phyloP scores from a whole-genome alignment of 2,329 filamentous ascomycete species.

The Phyllosticta paracitricarpa region DNA sequence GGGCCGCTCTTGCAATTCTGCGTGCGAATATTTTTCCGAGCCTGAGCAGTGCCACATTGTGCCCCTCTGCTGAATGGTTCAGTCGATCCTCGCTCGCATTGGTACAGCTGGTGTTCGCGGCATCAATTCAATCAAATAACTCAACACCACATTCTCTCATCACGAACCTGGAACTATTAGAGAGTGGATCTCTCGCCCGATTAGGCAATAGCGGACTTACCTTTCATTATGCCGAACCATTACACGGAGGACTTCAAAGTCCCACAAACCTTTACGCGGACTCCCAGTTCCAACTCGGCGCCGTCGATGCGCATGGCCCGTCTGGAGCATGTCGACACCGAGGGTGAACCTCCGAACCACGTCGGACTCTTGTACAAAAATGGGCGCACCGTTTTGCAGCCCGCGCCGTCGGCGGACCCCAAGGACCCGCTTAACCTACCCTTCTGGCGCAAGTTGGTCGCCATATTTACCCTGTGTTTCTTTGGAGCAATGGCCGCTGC shows the following conservation, averaged over 20 bases:
- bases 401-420: constrained; percentile 11
- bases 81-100: background rate
- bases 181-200: background rate
- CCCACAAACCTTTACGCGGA: background rate
- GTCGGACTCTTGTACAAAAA: constrained; percentile 5
- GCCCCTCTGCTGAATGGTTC: background rate
- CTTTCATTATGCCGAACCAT: background rate
- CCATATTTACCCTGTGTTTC: constrained; percentile 13
- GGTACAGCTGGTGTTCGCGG: background rate
- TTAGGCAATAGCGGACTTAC: background rate
- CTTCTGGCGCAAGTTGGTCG: constrained; percentile 11
- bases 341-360: background rate
- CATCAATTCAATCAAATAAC: background rate
- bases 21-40: background rate
- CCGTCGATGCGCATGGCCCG: background rate
- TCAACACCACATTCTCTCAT: background rate
- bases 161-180: background rate
- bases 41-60: background rate
- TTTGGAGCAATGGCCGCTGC: constrained; percentile 20
- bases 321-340: background rate
- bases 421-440: constrained; percentile 15
- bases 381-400: constrained; percentile 9
- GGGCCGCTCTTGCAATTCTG: background rate
- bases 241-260: background rate
- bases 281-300: background rate